phyloP scores from a whole-genome alignment of 352 stramenopile species.

The Pythium volutum region DNA sequence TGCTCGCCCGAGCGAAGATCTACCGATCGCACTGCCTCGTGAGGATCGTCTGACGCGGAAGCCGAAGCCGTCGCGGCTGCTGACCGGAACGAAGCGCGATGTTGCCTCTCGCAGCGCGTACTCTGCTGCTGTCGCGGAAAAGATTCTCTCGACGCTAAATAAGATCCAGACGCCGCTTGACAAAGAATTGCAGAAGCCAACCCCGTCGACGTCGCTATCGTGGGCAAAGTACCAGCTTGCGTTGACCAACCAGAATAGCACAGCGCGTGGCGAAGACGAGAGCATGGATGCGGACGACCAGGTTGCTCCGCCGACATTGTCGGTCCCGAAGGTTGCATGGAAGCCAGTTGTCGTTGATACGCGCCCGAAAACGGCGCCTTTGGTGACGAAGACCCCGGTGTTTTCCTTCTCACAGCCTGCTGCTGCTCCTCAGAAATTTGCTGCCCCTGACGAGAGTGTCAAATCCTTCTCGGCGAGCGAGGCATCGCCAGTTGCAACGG shows the following conservation, averaged over 20 bases:
- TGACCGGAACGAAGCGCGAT: conserved; percentile 72
- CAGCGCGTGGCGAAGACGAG: conserved; percentile 20
- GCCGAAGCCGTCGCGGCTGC: conserved; percentile 59
- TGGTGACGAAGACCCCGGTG: neutral
- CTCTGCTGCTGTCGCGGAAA: conserved; percentile 71
- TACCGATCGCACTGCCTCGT: conserved; percentile 28
- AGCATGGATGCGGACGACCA: conserved; percentile 32
- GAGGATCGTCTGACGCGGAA: conserved; percentile 59
- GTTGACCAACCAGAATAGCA: conserved; percentile 34
- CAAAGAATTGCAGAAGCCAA: conserved; percentile 66
- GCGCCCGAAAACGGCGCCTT: neutral
- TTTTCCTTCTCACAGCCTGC: conserved; percentile 19
- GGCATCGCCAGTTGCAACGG: neutral
- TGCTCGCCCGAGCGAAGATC: conserved; percentile 33
- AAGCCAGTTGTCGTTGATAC: conserved; percentile 11
- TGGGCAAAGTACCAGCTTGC: conserved; percentile 86
- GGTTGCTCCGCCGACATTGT: conserved; percentile 46
- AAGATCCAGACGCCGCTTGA: conserved; percentile 81
- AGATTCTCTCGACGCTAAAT: conserved; percentile 77
- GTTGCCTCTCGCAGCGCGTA: conserved; percentile 55
- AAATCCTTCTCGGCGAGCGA: neutral
- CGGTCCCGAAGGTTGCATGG: conserved; percentile 36
- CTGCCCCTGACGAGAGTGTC: neutral
- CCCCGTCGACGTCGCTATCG: conserved; percentile 70
- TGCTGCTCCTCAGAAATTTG: neutral